Conservation (phyloP, 495 filamentous ascomycete species). For the Aspergillus sclerotioniger region DNA sequence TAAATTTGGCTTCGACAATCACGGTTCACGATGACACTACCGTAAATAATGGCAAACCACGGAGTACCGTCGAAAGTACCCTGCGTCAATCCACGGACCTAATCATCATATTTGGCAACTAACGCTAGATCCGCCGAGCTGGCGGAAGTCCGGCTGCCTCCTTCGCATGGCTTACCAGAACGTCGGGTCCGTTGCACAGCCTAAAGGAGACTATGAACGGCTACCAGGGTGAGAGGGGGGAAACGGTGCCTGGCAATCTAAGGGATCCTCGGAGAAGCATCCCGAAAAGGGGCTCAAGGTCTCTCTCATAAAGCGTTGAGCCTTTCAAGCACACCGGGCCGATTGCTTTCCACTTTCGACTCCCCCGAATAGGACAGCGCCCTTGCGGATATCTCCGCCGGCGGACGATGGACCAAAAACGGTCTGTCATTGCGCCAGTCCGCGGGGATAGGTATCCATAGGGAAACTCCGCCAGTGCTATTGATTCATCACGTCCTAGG, state of each 20-base stretch:
- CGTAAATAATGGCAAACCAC: constrained; percentile 4
- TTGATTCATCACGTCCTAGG: neutral
- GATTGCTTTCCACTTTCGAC: neutral
- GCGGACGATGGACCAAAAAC: neutral
- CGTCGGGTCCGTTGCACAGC: constrained; percentile 8
- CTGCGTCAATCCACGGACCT: neutral
- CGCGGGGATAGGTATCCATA: neutral
- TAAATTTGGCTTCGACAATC: constrained; percentile 1
- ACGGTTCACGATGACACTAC: neutral
- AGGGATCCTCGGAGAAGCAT: neutral
- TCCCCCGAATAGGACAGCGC: neutral
- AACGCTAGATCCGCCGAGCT: constrained; percentile 6
- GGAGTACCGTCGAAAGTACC: neutral
- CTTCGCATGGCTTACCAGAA: constrained; percentile 18
- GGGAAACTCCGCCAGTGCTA: neutral
- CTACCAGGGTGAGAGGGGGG: neutral
- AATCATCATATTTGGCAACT: neutral
- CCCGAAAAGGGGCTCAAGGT: neutral
- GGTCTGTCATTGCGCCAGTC: neutral
- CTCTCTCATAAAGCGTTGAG: neutral
- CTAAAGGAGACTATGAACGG: neutral
- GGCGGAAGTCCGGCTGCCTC: constrained; percentile 12
- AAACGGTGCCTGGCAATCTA: neutral
- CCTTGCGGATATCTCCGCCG: constrained; percentile 3
- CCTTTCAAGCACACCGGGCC: no score